A percentile compares a stretch with the other conserved stretches of the same genome.
These are phyloP conservation scores for Botryotinia convoluta DNA, from an alignment of 2,329 filamentous ascomycete genomes.

Conservation along the genomic window DNA sequence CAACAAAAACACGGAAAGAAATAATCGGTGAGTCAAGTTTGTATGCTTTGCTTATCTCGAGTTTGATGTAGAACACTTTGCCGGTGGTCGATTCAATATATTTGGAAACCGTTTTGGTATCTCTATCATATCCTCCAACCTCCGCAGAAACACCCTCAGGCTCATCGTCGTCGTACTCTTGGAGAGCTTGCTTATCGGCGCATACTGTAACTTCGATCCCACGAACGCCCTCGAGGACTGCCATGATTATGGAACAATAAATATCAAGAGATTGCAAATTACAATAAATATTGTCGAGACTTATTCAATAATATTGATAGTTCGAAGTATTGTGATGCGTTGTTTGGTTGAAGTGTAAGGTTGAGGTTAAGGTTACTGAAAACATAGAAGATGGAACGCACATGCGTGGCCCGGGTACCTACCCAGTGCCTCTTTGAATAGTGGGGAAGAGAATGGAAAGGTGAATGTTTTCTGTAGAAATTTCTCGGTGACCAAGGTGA, in stretches of 20 bases:
- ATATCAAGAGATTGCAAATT: too few species aligned
- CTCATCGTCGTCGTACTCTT: slow-evolving; percentile 17
- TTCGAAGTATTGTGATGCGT: not conserved
- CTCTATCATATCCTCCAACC: not conserved
- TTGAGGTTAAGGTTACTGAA: not conserved
- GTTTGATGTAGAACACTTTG: not conserved
- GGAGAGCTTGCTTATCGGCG: not conserved
- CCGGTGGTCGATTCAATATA: slow-evolving; percentile 8
- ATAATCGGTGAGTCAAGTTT: not conserved
- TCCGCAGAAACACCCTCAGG: not conserved
- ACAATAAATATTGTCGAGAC: not conserved
- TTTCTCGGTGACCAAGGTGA: not conserved
- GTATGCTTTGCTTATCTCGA: not conserved
- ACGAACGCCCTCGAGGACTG: not conserved
- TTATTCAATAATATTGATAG: not conserved
- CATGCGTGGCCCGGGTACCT: rapidly evolving
- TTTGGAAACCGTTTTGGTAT: slow-evolving; percentile 1
- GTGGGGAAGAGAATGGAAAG: not conserved
- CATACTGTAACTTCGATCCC: slow-evolving; percentile 13
- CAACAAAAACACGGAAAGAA: rapidly evolving
- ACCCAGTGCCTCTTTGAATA: too few species aligned
- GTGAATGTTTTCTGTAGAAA: not conserved
- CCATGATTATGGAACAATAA: not conserved
- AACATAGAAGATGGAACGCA: not conserved
- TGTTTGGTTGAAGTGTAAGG: not conserved